These are phyloP conservation scores for Xylaria venustula DNA, from an alignment of 495 filamentous ascomycete species.

Conservation along the genomic window DNA sequence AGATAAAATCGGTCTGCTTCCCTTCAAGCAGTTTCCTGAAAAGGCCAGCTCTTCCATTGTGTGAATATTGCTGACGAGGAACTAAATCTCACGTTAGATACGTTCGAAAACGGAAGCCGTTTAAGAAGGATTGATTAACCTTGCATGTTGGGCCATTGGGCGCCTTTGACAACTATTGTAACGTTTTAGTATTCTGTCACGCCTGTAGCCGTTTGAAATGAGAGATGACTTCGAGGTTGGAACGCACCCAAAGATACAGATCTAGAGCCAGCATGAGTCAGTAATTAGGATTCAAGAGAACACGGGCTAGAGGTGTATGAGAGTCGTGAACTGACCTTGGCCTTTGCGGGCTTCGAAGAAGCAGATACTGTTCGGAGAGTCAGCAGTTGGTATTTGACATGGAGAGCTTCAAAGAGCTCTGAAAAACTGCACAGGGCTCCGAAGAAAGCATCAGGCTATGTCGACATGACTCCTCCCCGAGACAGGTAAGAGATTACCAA, in stretches of 20 bases:
- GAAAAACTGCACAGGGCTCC: not conserved
- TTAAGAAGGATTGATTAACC: not conserved
- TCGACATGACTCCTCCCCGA: too few relatives aligned
- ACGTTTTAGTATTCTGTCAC: not conserved
- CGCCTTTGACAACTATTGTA: slow-evolving; percentile 77
- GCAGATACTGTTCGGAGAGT: slow-evolving; percentile 52
- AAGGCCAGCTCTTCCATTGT: slow-evolving; percentile 77
- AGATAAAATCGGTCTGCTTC: slow-evolving; percentile 88
- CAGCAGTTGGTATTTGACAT: not conserved
- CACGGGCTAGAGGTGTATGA: not conserved
- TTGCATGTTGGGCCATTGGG: slow-evolving; percentile 82
- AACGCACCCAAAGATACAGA: slow-evolving; percentile 17
- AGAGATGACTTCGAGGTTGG: not conserved
- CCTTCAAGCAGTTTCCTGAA: slow-evolving; percentile 93
- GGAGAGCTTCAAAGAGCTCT: not conserved
- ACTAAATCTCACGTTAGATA: slow-evolving; percentile 9
- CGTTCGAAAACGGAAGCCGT: not conserved
- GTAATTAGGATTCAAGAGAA: not conserved
- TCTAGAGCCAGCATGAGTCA: slow-evolving; percentile 1
- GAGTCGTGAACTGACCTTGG: slow-evolving; percentile 71
- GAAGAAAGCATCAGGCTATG: too few relatives aligned
- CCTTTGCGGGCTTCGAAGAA: slow-evolving; percentile 97
- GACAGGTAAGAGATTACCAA: too few relatives aligned
- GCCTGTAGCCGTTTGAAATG: not conserved
- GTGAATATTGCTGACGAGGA: slow-evolving; percentile 49